phyloP scores from a whole-genome alignment of 495 filamentous ascomycete species.

The Amorphotheca resinae region DNA sequence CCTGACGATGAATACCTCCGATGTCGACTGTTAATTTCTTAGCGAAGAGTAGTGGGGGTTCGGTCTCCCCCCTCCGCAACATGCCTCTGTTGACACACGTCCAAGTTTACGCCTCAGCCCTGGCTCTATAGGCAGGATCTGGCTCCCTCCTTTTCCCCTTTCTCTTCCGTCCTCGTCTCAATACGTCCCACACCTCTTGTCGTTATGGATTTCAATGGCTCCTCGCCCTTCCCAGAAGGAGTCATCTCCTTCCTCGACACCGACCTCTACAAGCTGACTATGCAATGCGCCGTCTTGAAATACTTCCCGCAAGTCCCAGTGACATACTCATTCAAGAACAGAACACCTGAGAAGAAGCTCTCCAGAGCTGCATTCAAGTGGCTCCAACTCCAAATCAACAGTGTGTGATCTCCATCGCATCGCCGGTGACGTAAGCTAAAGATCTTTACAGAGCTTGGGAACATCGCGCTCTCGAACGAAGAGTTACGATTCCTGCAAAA shows the following conservation, averaged over 20 bases:
- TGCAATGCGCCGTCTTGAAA: constrained; percentile 92
- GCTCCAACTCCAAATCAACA: constrained; percentile 70
- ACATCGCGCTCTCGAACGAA: constrained; percentile 61
- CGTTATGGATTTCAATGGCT: constrained; percentile 46
- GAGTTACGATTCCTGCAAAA: constrained; percentile 67
- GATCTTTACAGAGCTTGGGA: constrained; percentile 53
- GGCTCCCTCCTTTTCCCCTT: too few species aligned
- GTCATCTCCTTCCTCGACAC: constrained; percentile 91
- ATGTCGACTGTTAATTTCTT: too few species aligned
- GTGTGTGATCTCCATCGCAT: constrained; percentile 30
- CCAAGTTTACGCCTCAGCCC: too few species aligned
- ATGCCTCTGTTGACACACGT: too few species aligned
- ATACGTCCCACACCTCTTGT: too few species aligned
- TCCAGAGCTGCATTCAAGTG: constrained; percentile 72
- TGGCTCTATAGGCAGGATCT: too few species aligned
- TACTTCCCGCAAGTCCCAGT: constrained; percentile 79
- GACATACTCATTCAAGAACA: constrained; percentile 87
- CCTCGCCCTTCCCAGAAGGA: constrained; percentile 47
- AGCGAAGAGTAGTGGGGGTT: too few species aligned
- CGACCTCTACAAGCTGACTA: constrained; percentile 96
- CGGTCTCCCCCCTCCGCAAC: too few species aligned
- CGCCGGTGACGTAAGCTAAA: not conserved
- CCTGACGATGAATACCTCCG: too few species aligned
- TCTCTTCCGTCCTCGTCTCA: too few species aligned
- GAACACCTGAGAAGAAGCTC: constrained; percentile 86